Base-by-base conservation (phyloP, 2,329 filamentous ascomycete genomes). In the Sclerotinia spermophila region DNA sequence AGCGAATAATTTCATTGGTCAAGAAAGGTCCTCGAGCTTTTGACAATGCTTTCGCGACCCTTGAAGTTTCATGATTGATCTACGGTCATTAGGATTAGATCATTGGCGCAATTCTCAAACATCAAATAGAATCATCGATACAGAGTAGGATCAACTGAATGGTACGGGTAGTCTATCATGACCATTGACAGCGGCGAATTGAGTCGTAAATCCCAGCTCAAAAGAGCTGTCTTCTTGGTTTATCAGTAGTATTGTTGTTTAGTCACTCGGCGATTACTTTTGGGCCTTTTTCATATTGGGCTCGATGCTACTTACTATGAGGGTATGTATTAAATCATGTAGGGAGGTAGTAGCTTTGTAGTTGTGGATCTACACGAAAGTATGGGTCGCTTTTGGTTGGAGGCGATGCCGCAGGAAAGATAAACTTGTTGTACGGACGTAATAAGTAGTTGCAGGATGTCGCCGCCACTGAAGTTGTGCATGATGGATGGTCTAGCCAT, bases 51-150 rank as follows among this genome's bases (percentile, higher is more conserved):
- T 35, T 19, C 45, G 35, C 33, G 33, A 65, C 45, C 58, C 45
- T 65, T 51, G 59, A 30, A n/a, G 68, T 69, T 69, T 69, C 68
- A 69, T 69, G 15, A 65, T 55, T 45, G 35, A 65, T 55, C 59
- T 55, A 24, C 35, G 59, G 59, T 55, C 38, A 53, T 65, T 44
- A 19, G 68, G 48, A 65, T 45, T 69, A 48, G 48, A 69, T 62
- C 40, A 69, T 69, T 69, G 67, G 67, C 55, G 21, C 38, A 61
- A 42, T 51, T 38, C 67, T 64, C 67, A 64, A 69, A 55, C 58
- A 45, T 64, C 33, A 69, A 69, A 69, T 58, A 53, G 62, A 61
- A 69, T 53, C 48, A 64, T 51, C 40, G n/a, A 55, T 35, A 2
- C 2, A 45, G 24, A 56, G 48, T 38, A n/a, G n/a, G n/a, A 69